These are phyloP conservation scores for Crepidotus variabilis DNA, from an alignment of 768 basidiomycete genomes.

Conservation along the genomic window DNA sequence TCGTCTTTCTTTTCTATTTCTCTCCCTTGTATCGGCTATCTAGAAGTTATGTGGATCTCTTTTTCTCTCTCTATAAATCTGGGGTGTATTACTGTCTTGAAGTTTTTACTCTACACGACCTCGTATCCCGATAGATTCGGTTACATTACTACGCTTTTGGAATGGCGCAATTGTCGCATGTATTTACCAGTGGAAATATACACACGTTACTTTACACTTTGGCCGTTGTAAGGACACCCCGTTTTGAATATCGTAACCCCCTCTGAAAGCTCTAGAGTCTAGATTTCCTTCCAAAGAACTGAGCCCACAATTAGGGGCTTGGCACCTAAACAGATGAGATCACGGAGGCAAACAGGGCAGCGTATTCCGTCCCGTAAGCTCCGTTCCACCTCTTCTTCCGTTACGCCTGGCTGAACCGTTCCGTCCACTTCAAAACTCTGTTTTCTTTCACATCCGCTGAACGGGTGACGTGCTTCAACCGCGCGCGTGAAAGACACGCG, in stretches of 20 bases:
- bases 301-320: neutral
- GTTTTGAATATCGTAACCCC: neutral
- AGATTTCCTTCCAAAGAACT: neutral
- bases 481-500: neutral
- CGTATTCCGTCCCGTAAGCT: neutral
- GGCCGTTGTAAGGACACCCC: neutral
- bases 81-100: neutral
- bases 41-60: neutral
- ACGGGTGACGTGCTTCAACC: neutral
- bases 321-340: neutral
- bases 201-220: neutral
- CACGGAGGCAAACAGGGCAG: neutral
- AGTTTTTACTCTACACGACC: conserved; percentile 1
- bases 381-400: neutral
- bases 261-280: neutral
- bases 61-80: neutral
- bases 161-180: neutral
- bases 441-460: neutral
- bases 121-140: conserved; percentile 13
- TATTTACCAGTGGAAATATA: neutral
- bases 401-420: neutral
- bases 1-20: neutral
- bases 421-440: neutral
- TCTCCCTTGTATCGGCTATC: neutral
- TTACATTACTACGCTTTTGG: neutral